Evolutionary conservation across 169 alveolate species (phyloP), one percentile per base, ranked within the genome.

Genomic region (Plasmodium malariae): DNA sequence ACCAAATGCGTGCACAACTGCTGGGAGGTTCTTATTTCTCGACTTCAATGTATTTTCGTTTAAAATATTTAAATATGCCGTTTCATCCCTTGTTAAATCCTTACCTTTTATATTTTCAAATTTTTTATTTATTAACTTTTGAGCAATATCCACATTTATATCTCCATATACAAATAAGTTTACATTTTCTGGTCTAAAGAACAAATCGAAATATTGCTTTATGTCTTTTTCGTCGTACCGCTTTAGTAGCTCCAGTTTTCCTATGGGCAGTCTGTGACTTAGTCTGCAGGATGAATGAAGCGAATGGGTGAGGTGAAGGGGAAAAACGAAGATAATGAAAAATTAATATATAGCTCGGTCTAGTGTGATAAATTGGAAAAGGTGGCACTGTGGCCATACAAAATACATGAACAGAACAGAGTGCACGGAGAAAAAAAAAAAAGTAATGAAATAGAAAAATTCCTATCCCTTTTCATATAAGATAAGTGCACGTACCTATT

Each of bases 121-220:
- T 49, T 34, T 48, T 54, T 45, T 67, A 55, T 54, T 45, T 57
- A 86, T 73, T 12, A 86, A 26, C 17, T 65, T 67, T 34, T 78
- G 87, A 0, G 88, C 49, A 62, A 78, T 86, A 28, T 86, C 94
- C 24, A 49, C 88, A 45, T 85, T 88, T 49, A 92, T 90, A 60
- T 94, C 96, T 24, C 94, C 94, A 45, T 92, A 93, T 2, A 94
- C 92, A 63, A 57, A 92, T 40, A 94, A 70, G 28, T 87, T 72
- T 59, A 85, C 93, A 68, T 91, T 92, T 32, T 92, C 94, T n/a
- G 93, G 90, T 73, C 89, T 45, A 43, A 74, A 69, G 51, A 74
- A 69, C 37, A 63, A 80, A 70, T 87, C 68, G 19, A 73, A 72
- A 40, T 74, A 87, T 60, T 74, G 63, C 30, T 87, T 87, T 60